Conservation (phyloP, 495 filamentous ascomycete genomes). For the Aspergillus carlsbadensis region DNA sequence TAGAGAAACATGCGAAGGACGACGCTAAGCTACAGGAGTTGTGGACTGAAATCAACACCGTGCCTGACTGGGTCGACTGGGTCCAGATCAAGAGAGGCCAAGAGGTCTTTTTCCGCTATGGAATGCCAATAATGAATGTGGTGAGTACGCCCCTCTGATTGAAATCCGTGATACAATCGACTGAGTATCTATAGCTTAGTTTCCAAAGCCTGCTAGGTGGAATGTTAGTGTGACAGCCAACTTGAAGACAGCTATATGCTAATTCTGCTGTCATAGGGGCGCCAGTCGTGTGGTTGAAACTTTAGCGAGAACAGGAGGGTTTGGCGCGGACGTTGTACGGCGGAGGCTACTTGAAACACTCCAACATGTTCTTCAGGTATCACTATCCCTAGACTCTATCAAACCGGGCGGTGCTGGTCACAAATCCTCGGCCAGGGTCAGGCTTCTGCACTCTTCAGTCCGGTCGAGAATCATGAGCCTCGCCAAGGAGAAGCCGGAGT, state of each 20-base stretch:
- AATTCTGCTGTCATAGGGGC: slow-evolving; percentile 31
- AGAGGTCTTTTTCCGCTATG: slow-evolving; percentile 70
- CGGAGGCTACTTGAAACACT: slow-evolving; percentile 72
- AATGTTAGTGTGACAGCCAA: slow-evolving; percentile 26
- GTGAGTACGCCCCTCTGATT: slow-evolving; percentile 22
- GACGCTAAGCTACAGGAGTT: slow-evolving; percentile 59
- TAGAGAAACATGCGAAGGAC: slow-evolving; percentile 54
- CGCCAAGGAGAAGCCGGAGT: slow-evolving; percentile 50
- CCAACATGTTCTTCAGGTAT: slow-evolving; percentile 74
- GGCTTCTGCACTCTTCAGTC: slow-evolving; percentile 71
- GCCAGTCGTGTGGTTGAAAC: slow-evolving; percentile 68
- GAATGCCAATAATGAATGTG: slow-evolving; percentile 57
- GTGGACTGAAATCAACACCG: slow-evolving; percentile 66
- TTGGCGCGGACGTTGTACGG: slow-evolving; percentile 65
- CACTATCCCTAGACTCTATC: slow-evolving; percentile 61
- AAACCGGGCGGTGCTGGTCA: slow-evolving; percentile 68
- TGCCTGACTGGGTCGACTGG: slow-evolving; percentile 84
- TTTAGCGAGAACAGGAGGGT: slow-evolving; percentile 74
- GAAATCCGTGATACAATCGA: neutral
- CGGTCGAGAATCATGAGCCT: slow-evolving; percentile 64
- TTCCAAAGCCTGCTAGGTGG: slow-evolving; percentile 44
- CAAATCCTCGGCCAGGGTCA: slow-evolving; percentile 67
- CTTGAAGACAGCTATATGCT: neutral
- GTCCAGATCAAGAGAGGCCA: slow-evolving; percentile 64
- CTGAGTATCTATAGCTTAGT: slow-evolving; percentile 26